Conservation (phyloP, 345 rosid genomes). For the Orychophragmus violaceus region DNA sequence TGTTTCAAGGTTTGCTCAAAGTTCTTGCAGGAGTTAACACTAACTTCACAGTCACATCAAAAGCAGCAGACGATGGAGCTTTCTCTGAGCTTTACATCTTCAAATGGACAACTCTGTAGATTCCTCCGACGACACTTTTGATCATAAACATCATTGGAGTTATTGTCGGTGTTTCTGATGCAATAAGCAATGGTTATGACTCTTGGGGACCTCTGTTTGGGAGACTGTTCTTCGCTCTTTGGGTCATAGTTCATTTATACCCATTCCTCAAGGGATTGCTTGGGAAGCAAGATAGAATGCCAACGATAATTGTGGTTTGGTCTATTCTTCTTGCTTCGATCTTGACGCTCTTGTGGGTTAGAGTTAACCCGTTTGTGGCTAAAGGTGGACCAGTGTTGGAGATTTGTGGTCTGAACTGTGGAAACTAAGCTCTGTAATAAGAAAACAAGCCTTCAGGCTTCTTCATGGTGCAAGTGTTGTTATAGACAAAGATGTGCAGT, state of each 20-base stretch:
- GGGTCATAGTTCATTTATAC: slow-evolving; percentile 88
- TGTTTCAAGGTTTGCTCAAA: slow-evolving; percentile 82
- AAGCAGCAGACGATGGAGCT: slow-evolving; percentile 87
- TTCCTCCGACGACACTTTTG: slow-evolving; percentile 86
- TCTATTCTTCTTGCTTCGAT: slow-evolving; percentile 81
- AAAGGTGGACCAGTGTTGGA: slow-evolving; percentile 83
- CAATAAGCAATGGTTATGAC: slow-evolving; percentile 91
- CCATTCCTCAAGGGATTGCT: slow-evolving; percentile 95
- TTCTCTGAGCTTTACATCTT: slow-evolving; percentile 89
- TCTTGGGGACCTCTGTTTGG: slow-evolving; percentile 98
- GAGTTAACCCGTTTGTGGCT: slow-evolving; percentile 80
- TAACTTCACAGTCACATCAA: slow-evolving; percentile 87
- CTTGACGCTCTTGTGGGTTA: slow-evolving; percentile 83
- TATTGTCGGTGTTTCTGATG: slow-evolving; percentile 85
- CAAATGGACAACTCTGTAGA: slow-evolving; percentile 86
- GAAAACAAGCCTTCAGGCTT: not conserved
- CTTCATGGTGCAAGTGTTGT: not conserved
- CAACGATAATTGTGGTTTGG: slow-evolving; percentile 89
- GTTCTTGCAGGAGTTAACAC: slow-evolving; percentile 86
- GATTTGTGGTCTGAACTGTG: slow-evolving; percentile 80
- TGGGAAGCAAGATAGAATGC: slow-evolving; percentile 89
- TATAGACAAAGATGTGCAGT: slow-evolving; percentile 24
- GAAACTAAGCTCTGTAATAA: slow-evolving; percentile 29
- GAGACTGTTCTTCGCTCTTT: slow-evolving; percentile 76
- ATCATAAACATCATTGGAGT: slow-evolving; percentile 83